Evolutionary conservation across 306 rosid species (phyloP).

Genomic region (Citrullus amarus): DNA sequence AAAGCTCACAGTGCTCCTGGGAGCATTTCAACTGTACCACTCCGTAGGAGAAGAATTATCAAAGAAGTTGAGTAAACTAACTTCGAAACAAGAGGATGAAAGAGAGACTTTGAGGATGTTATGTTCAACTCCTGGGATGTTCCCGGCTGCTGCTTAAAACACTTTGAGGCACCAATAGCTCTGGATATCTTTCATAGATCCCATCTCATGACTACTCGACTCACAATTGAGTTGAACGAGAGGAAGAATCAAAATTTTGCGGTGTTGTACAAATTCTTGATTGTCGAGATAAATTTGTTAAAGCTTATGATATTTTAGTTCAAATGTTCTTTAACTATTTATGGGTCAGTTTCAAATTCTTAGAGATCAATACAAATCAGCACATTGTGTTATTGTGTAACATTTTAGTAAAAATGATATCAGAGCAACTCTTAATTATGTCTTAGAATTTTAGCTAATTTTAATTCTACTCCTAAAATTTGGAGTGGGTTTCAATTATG

Average conservation of each 20-base stretch:
- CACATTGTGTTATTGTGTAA: too few relatives aligned
- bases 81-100: neutral
- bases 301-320: neutral
- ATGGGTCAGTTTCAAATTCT: neutral
- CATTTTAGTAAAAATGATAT: too few relatives aligned
- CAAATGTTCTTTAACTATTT: neutral
- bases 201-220: neutral
- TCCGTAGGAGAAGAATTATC: conserved; percentile 51
- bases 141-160: neutral
- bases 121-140: neutral
- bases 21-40: conserved; percentile 36
- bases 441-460: too few relatives aligned
- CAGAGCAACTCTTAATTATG: too few relatives aligned
- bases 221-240: neutral
- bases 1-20: conserved; percentile 89
- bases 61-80: conserved; percentile 43
- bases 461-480: too few relatives aligned
- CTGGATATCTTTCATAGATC: neutral
- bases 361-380: neutral
- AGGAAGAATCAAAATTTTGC: neutral
- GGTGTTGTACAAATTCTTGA: neutral
- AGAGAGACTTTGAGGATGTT: too few relatives aligned
- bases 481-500: too few relatives aligned
- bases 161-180: neutral
- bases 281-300: neutral